phyloP scores from a whole-genome alignment of 768 basidiomycete genomes.

The Ramaria sp. region DNA sequence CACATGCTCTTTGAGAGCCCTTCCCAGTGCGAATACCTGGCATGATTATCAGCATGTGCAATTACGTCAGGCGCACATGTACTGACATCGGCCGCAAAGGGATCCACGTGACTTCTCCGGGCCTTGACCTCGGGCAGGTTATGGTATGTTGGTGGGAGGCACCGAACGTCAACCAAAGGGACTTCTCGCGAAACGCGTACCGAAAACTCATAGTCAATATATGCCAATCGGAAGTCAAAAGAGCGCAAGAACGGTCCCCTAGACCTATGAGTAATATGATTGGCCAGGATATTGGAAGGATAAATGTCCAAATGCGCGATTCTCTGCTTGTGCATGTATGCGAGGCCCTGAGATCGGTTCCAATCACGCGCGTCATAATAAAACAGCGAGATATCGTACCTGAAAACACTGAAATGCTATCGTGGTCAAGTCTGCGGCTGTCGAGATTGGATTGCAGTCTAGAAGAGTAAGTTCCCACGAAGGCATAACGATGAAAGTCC shows the following conservation, averaged over 20 bases:
- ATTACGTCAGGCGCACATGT: background rate
- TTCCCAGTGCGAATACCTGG: background rate
- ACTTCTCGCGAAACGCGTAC: background rate
- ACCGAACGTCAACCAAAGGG: background rate
- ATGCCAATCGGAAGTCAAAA: conserved; percentile 1
- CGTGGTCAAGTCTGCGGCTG: background rate
- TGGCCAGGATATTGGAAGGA: background rate
- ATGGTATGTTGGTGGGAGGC: background rate
- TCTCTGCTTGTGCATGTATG: conserved; percentile 1
- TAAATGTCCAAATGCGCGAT: conserved; percentile 5
- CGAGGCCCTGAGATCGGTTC: background rate
- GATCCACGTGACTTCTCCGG: background rate
- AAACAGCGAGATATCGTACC: background rate
- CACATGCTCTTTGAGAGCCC: background rate
- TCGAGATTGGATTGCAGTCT: background rate
- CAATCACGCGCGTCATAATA: background rate
- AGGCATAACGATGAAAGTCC: conserved; percentile 3
- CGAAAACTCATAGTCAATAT: conserved; percentile 5
- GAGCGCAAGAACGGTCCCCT: background rate
- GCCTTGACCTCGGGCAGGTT: background rate
- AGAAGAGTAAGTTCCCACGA: background rate
- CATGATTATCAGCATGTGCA: background rate
- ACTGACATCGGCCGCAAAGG: conserved; percentile 2
- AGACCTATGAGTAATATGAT: background rate
- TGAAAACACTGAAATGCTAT: conserved; percentile 3